Base-by-base conservation (phyloP, 805 yeast species). In the Wickerhamiella occidentalis region DNA sequence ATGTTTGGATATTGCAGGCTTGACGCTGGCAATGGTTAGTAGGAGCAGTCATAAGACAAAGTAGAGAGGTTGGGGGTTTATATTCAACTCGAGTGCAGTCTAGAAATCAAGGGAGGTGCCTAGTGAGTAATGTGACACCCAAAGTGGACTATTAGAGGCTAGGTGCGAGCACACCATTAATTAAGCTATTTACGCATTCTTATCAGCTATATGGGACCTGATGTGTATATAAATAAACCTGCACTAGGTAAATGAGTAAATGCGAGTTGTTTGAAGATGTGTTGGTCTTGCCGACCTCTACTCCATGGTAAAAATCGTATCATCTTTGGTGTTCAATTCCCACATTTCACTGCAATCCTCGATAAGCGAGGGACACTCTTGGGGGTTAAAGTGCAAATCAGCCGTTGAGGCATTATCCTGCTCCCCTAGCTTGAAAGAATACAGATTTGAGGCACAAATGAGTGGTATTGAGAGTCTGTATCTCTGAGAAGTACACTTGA, bases 1-100 rank as follows among this genome's bases (percentile, higher is more conserved):
- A 87, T 56, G 80, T 82, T 72, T 49, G 56, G 22, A 58, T 58
- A 6, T 51, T 54, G 46, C 61, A 58, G 8, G 61, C 59, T n/a
- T 49, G 50, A 8, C 26, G 25, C 47, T 38, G 50, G 48, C 52
- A 50, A 18, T 19, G 46, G 29, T 36, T 43, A n/a, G 17, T 43
- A 4, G 46, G 17, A 13, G 43, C n/a, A 12, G 23, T 18, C 6
- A 12, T 36, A n/a, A 11, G 23, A 18, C 13, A 13, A 13, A 7
- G 4, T 11, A 6, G 9, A 9, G 28, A 6, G 28, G 28, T 25
- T 25, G 28, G 6, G 6, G 9, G 28, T 25, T n/a, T n/a, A n/a
- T n/a, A n/a, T n/a, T n/a, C n/a, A n/a, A n/a, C n/a, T n/a, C n/a
- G n/a, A n/a, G n/a, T n/a, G n/a, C n/a, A n/a, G n/a, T n/a, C n/a